Evolutionary conservation across 1,139 yeast genomes (phyloP), one percentile per base, ranked within the genome.

Genomic region (Pichia inconspicua): DNA sequence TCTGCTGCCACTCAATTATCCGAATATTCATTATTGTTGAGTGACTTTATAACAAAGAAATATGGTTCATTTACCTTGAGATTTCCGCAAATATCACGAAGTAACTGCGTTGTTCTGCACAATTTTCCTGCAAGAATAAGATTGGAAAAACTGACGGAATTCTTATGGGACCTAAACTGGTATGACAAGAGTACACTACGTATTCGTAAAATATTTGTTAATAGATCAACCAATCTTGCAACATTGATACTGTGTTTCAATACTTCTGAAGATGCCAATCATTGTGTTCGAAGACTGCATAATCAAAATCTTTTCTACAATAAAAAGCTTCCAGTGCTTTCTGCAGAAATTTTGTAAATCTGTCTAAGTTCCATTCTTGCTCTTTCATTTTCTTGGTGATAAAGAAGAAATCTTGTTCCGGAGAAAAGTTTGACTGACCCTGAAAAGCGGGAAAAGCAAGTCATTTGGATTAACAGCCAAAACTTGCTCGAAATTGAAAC

Each of bases 271-370:
- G 78, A 77, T 53, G 83, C 89, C 0, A 59, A 56, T 32, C 60
- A 83, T 44, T 78, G 82, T 54, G 77, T 75, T 2, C 62, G 78
- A n/a, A 74, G 74, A 52, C 74, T 68, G 59, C 77, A 83, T 60
- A 80, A 82, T 6, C 70, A 67, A 45, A 59, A 59, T 22, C 67
- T 72, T 52, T 74, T 73, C 36, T 57, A 63, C 40, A 65, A 71
- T 5, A 52, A 54, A 3, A 51, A 55, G 17, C 55, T 60, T 44
- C 71, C 73, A 2, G 58, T 64, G 30, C 59, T 72, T 11, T 68
- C 65, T 43, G 67, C 73, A 1, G 65, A 61, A 45, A 35, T 58
- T 5, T 49, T 71, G 3, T 72, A 25, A 30, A 14, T 3, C 5
- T 30, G 35, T 25, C n/a, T 31, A 15, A 34, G 31, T 11, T 15